Conservation (phyloP, 495 filamentous ascomycete species). For the Ascobolus immersus region DNA sequence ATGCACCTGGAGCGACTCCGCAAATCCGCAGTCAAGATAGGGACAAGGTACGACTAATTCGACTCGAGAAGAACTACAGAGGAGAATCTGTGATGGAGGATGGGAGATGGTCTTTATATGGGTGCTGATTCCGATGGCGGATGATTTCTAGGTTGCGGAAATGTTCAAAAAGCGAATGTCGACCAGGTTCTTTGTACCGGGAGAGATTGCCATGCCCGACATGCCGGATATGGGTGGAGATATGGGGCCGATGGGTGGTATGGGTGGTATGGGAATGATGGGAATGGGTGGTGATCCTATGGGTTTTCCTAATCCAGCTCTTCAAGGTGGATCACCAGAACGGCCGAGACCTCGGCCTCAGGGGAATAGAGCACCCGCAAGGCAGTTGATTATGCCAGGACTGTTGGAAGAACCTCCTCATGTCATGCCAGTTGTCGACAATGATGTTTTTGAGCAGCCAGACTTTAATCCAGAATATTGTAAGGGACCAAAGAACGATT, state of each 20-base stretch:
- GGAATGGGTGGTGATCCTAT: constrained; percentile 5
- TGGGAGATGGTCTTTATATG: no score
- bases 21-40: constrained; percentile 15
- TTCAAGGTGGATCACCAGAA: constrained; percentile 42
- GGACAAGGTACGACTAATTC: constrained; percentile 11
- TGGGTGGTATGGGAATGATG: constrained; percentile 3
- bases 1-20: constrained; percentile 2
- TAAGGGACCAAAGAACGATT: constrained; percentile 11
- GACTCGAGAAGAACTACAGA: no score
- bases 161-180: constrained; percentile 88
- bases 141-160: constrained; percentile 32
- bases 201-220: constrained; percentile 10
- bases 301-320: constrained; percentile 10
- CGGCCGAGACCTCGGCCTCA: constrained; percentile 56
- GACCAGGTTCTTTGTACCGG: constrained; percentile 42
- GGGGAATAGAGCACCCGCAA: no score
- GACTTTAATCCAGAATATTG: constrained; percentile 40
- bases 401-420: no score
- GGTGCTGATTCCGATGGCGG: no score
- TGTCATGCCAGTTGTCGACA: no score
- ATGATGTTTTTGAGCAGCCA: no score
- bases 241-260: constrained; percentile 7
- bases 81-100: no score
- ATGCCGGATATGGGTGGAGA: constrained; percentile 11
- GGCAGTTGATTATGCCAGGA: no score